Percentiles rank a stretch among this genome's conserved stretches.
Conservation (phyloP, 1,139 yeast species). For the Saccharomyces pastorianus region DNA sequence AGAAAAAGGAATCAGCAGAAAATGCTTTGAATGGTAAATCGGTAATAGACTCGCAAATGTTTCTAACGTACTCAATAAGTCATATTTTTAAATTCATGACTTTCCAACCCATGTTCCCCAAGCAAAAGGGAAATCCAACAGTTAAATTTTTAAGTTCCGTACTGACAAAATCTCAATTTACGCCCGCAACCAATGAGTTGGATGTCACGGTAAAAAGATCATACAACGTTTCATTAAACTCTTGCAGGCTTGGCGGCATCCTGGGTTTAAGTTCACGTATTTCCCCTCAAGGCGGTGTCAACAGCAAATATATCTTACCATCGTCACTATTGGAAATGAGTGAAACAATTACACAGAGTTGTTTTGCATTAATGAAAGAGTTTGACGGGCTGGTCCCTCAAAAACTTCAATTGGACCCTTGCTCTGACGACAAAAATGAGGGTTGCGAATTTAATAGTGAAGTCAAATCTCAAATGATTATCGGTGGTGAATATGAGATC, state of each 20-base stretch:
- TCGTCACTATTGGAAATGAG: constrained; percentile 51
- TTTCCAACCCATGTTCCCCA: constrained; percentile 37
- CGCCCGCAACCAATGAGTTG: constrained; percentile 21
- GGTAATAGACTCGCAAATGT: constrained; percentile 24
- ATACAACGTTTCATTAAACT: constrained; percentile 44
- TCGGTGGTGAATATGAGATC: background rate
- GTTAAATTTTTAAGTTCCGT: constrained; percentile 24
- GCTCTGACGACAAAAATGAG: constrained; percentile 23
- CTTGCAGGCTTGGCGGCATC: constrained; percentile 71
- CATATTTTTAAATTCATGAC: constrained; percentile 37
- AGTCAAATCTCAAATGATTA: constrained; percentile 10
- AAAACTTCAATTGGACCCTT: constrained; percentile 33
- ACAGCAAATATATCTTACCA: constrained; percentile 9
- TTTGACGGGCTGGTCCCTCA: constrained; percentile 40
- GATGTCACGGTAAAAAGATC: constrained; percentile 24
- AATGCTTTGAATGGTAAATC: background rate
- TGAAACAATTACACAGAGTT: constrained; percentile 56
- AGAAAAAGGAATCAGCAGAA: background rate
- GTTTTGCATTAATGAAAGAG: constrained; percentile 43
- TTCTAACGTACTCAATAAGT: constrained; percentile 34
- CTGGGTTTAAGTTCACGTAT: constrained; percentile 60
- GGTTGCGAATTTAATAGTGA: constrained; percentile 27
- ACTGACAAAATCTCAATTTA: constrained; percentile 14
- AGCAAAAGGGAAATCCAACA: constrained; percentile 12
- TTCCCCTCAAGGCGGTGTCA: constrained; percentile 27